Evolutionary conservation across 495 filamentous ascomycete species (phyloP), one percentile per base, ranked within the genome.

Genomic region (Penicillium antarcticum): DNA sequence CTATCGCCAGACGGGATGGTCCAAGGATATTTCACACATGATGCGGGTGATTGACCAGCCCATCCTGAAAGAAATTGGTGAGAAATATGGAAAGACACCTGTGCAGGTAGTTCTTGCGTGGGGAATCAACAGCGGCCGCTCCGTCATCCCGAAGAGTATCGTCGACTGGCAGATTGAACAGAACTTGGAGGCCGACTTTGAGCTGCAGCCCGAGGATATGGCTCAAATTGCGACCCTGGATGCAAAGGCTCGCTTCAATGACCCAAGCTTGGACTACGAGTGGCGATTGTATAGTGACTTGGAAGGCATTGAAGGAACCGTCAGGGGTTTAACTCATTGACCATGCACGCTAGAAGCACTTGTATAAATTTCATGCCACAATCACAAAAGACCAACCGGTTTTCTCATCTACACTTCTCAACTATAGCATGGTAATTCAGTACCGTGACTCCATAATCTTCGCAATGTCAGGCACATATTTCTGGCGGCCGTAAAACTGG

Each of bases 131-230:
- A 68, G 76, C 23, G 84, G 80, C 5, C 77, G 79, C 17, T 69
- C 69, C 10, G 84, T 88, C 4, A 77, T 91, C 40, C 84, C 85
- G 0, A 91, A 88, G 73, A 76, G 70, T 42, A 72, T 73, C 38
- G 70, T 76, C 0, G 69, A 73, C 0, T 65, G 62, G 48, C 60
- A 81, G 9, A 83, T 86, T 42, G 65, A 68, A 57, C 52, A 58
- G 16, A 87, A 86, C 51, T 43, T 85, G 10, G 80, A 77, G 24
- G 78, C 73, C 4, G 80, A 83, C 51, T 85, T 86, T 55, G 71
- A 76, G 63, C 56, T 86, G 2, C 51, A 58, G 3, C 51, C 57
- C 0, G 59, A 60, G 32, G 80, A 84, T 46, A 63, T 83, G 61
- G 61, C 69, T 55, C 70, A 64, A 50, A 77, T 83, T 51, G 71